Evolutionary conservation across 2,329 filamentous ascomycete genomes (phyloP).

Genomic region (Septoria petroselini): DNA sequence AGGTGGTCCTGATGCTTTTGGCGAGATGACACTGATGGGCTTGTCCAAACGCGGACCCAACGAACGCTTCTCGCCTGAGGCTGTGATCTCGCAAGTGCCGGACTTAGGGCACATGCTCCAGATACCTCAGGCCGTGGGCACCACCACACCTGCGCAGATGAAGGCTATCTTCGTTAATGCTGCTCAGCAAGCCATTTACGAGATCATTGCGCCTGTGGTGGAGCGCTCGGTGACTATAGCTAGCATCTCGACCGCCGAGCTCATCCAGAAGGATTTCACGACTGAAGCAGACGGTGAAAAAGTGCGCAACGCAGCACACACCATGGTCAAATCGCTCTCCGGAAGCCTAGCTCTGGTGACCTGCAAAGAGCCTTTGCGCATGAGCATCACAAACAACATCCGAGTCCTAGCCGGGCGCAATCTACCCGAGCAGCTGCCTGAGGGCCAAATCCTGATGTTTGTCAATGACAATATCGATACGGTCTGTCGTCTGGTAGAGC

Average conservation of each 20-base stretch:
- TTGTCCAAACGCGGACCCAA: conserved; percentile 61
- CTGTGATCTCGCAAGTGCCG: conserved; percentile 75
- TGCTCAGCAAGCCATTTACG: conserved; percentile 83
- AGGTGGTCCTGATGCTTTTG: conserved; percentile 68
- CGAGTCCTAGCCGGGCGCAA: conserved; percentile 68
- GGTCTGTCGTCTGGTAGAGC: conserved; percentile 90
- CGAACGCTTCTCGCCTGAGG: conserved; percentile 71
- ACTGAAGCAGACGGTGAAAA: conserved; percentile 88
- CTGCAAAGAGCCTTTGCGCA: conserved; percentile 91
- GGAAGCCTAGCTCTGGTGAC: conserved; percentile 95
- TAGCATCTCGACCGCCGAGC: conserved; percentile 90
- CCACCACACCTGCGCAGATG: conserved; percentile 65
- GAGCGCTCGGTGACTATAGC: conserved; percentile 97
- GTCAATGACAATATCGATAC: conserved; percentile 96
- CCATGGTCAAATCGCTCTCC: conserved; percentile 90
- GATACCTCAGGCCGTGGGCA: conserved; percentile 73
- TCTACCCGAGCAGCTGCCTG: conserved; percentile 70
- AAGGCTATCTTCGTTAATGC: conserved; percentile 77
- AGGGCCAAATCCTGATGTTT: conserved; percentile 96
- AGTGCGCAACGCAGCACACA: conserved; percentile 80
- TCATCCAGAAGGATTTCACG: conserved; percentile 94
- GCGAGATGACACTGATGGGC: conserved; percentile 70
- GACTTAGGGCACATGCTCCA: conserved; percentile 76
- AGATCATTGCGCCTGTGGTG: conserved; percentile 96
- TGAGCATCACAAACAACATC: conserved; percentile 97